Evolutionary conservation across 1,284 basidiomycete genomes (phyloP).

Genomic region (Lentinula novae-zelandiae): DNA sequence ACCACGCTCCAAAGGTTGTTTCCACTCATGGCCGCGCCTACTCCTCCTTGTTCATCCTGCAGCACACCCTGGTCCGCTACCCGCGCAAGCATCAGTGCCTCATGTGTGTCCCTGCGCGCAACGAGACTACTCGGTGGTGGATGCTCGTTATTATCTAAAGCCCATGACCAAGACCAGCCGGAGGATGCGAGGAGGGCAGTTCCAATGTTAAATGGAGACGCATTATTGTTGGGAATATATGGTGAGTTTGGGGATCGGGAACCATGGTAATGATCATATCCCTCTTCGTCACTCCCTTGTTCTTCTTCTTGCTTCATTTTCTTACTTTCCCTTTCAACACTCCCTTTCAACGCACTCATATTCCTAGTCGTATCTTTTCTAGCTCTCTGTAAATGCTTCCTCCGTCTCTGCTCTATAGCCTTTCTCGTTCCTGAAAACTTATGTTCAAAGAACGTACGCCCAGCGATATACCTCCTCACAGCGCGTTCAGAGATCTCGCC

Average conservation of each 20-base stretch:
- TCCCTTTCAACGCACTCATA: slow-evolving; percentile 41
- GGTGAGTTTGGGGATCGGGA: background rate
- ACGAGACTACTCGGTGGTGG: slow-evolving; percentile 83
- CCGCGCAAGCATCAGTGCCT: slow-evolving; percentile 65
- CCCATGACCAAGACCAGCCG: slow-evolving; percentile 74
- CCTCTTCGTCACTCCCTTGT: slow-evolving; percentile 17
- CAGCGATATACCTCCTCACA: slow-evolving; percentile 62
- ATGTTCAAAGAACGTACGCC: slow-evolving; percentile 51
- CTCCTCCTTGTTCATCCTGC: slow-evolving; percentile 43
- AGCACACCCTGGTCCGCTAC: slow-evolving; percentile 65
- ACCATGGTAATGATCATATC: background rate
- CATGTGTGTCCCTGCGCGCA: slow-evolving; percentile 70
- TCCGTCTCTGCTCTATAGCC: slow-evolving; percentile 57
- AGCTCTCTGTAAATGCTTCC: slow-evolving; percentile 55
- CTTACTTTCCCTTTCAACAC: slow-evolving; percentile 15
- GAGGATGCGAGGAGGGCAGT: slow-evolving; percentile 44
- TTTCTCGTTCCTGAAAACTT: slow-evolving; percentile 58
- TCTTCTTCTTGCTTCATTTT: slow-evolving; percentile 15
- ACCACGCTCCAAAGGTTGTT: slow-evolving; percentile 73
- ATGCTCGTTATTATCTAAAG: slow-evolving; percentile 64
- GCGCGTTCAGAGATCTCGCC: slow-evolving; percentile 67
- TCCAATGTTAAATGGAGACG: slow-evolving; percentile 27
- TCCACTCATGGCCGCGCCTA: slow-evolving; percentile 49
- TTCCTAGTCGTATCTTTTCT: slow-evolving; percentile 51
- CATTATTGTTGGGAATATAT: background rate